Evolutionary conservation across 2,329 filamentous ascomycete genomes (phyloP), one percentile per base, ranked within the genome.

Genomic region (Basipetospora sp.): DNA sequence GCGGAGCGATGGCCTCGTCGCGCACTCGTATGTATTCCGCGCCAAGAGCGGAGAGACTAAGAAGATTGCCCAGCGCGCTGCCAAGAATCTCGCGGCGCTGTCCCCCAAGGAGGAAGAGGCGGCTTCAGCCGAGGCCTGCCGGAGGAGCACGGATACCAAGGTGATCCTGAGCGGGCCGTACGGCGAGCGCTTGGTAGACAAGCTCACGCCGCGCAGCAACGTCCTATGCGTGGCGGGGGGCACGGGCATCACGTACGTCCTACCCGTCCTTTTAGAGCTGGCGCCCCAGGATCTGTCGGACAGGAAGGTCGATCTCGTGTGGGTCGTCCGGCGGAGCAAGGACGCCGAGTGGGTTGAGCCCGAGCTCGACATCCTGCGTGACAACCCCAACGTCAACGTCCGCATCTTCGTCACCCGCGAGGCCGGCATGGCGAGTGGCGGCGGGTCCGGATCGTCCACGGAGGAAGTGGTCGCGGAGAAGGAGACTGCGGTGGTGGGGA

Each of bases 161-260:
- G 63, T 80, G 2, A 64, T 82, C 20, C 55, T 81, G 2, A 69
- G 69, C 0, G 77, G 77, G 0, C 69, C 75, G 0, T 82, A 81
- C 44, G 77, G 77, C 3, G 64, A 67, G 40, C 52, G 57, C 5
- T 64, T 68, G 30, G 47, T 61, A 20, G 55, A 62, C 5, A 51
- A 58, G 22, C 39, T 69, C 41, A 54, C 58, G 29, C 46, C 54
- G 0, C 52, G 61, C 34, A 58, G 57, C 34, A 62, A 62, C 41
- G 47, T 61, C 5, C 41, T 62, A 16, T 62, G 58, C 32, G 48
- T 60, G 5, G 58, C 58, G 8, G 58, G 58, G 34, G 58, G 58
- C 17, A 62, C 58, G 2, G 58, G 58, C 2, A 58, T 62, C 30
- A 52, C 57, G 8, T 61, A 58, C 35, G 58, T 60, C 2, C 49